These are phyloP conservation scores for Mytilinidion resinicola DNA, from an alignment of 495 filamentous ascomycete genomes.

Conservation along the genomic window DNA sequence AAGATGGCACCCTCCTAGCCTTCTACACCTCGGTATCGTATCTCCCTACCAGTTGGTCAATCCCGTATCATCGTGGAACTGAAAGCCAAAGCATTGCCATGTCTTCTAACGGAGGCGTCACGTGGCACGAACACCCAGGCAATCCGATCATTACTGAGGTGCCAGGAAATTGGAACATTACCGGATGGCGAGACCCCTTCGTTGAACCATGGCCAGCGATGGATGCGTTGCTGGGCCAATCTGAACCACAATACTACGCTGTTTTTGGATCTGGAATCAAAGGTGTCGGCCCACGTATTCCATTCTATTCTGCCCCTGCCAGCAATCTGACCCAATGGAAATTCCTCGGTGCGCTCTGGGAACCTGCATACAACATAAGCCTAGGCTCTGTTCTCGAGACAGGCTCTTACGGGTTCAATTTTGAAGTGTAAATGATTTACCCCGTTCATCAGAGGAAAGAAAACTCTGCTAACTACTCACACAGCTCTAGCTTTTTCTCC, in stretches of 20 bases:
- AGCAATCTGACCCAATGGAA: slow-evolving; percentile 46
- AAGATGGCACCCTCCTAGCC: slow-evolving; percentile 40
- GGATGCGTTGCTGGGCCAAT: slow-evolving; percentile 32
- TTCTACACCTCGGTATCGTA: slow-evolving; percentile 49
- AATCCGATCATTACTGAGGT: slow-evolving; percentile 48
- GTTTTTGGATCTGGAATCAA: slow-evolving; percentile 50
- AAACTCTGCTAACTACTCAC: not conserved
- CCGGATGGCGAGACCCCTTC: slow-evolving; percentile 53
- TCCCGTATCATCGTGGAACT: slow-evolving; percentile 44
- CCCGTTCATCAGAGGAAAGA: not conserved
- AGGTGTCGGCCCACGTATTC: slow-evolving; percentile 43
- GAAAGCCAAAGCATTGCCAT: slow-evolving; percentile 48
- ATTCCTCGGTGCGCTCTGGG: slow-evolving; percentile 45
- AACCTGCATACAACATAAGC: slow-evolving; percentile 38
- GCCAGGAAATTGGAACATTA: slow-evolving; percentile 44
- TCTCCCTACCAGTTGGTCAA: slow-evolving; percentile 46
- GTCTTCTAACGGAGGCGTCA: slow-evolving; percentile 45
- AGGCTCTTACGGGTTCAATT: slow-evolving; percentile 50
- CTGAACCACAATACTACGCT: slow-evolving; percentile 41
- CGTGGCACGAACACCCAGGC: slow-evolving; percentile 43
- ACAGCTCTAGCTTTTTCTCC: slow-evolving; percentile 40
- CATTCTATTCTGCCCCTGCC: slow-evolving; percentile 47
- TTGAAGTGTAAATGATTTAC: slow-evolving; percentile 41
- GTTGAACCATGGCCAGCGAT: slow-evolving; percentile 42
- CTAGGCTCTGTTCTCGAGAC: slow-evolving; percentile 38